Evolutionary conservation across 805 yeast genomes (phyloP).

Genomic region (Blastobotrys chiropterorum): DNA sequence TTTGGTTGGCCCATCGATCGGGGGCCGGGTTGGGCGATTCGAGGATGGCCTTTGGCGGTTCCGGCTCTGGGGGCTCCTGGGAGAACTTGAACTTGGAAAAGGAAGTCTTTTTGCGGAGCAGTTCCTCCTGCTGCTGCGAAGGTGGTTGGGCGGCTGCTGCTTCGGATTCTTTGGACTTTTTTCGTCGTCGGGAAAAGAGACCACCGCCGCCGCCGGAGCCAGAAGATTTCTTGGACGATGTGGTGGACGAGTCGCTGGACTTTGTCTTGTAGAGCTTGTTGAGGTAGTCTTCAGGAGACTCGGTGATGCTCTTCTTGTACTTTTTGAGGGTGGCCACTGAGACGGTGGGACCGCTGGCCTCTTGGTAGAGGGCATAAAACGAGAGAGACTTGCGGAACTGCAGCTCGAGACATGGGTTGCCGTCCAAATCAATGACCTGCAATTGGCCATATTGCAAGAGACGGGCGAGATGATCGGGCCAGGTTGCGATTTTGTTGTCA

Average conservation of each 20-base stretch:
- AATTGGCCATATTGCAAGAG: slow-evolving; percentile 17
- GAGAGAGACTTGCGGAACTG: slow-evolving; percentile 19
- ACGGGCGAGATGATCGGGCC: slow-evolving; percentile 25
- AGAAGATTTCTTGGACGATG: not conserved
- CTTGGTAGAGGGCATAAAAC: slow-evolving; percentile 17
- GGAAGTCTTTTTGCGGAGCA: slow-evolving; percentile 8
- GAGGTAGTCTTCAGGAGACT: not conserved
- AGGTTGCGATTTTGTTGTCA: slow-evolving; percentile 24
- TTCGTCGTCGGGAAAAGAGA: not conserved
- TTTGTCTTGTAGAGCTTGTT: not conserved
- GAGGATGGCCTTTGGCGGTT: not conserved
- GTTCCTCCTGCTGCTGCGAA: not conserved
- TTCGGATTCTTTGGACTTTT: not conserved
- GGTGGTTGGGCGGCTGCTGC: not conserved
- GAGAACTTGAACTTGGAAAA: not conserved
- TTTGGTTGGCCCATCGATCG: slow-evolving; percentile 10
- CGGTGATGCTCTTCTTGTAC: not conserved
- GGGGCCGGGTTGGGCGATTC: slow-evolving; percentile 5
- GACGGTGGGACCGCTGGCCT: slow-evolving; percentile 9
- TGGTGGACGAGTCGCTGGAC: not conserved
- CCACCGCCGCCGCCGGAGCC: not conserved
- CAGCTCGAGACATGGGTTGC: slow-evolving; percentile 25
- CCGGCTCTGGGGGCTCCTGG: not conserved
- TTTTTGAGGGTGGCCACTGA: not conserved
- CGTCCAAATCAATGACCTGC: slow-evolving; percentile 21